These are phyloP conservation scores for Cladosporium austrohemisphaericum DNA, from an alignment of 2,329 filamentous ascomycete species.

Conservation along the genomic window DNA sequence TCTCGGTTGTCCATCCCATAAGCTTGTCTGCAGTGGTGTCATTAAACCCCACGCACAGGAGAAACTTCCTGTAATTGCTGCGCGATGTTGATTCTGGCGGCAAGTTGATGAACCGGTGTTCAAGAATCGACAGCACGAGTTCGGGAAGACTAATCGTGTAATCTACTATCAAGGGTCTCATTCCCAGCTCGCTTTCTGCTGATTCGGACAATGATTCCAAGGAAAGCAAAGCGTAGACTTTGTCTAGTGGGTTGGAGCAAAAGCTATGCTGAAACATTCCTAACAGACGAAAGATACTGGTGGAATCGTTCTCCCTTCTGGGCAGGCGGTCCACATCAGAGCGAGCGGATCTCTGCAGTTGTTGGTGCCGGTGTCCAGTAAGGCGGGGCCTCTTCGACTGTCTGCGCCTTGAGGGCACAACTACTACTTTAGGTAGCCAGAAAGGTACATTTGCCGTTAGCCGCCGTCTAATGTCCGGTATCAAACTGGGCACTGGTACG, in stretches of 20 bases:
- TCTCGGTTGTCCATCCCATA: neutral
- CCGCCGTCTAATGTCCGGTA: neutral
- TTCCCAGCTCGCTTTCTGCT: neutral
- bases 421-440: too few species aligned
- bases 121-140: neutral
- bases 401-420: too few species aligned
- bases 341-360: too few species aligned
- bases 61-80: neutral
- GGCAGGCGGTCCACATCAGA: too few species aligned
- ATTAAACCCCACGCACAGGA: neutral
- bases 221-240: neutral
- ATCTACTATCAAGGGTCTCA: neutral
- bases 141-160: neutral
- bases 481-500: too few species aligned
- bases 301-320: neutral
- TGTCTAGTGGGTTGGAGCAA: neutral
- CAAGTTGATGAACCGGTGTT: neutral
- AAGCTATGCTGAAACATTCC: neutral
- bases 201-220: neutral
- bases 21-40: neutral
- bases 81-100: neutral
- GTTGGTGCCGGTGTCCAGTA: neutral
- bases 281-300: neutral
- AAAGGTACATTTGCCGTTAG: too few species aligned
- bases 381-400: too few species aligned